A percentile compares a stretch with the other conserved stretches of the same genome.
These are phyloP conservation scores for Boletus rubroflammeus DNA, from an alignment of 768 basidiomycete genomes.

Conservation along the genomic window DNA sequence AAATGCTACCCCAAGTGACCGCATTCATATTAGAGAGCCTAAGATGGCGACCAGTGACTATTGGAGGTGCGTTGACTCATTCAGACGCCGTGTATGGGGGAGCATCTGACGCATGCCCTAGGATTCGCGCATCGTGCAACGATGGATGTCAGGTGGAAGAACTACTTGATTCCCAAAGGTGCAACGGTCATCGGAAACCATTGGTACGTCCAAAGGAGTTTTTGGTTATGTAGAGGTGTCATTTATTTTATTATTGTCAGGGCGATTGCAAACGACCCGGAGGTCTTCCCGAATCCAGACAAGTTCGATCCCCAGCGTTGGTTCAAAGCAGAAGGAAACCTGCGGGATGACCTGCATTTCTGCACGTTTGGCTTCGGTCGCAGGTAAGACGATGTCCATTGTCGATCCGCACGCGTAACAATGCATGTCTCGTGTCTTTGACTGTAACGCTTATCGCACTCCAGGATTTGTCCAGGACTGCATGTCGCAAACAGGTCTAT, in stretches of 20 bases:
- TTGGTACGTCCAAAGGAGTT: not conserved
- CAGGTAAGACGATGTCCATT: conserved; percentile 1
- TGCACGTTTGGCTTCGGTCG: conserved; percentile 10
- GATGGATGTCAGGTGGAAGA: conserved; percentile 1
- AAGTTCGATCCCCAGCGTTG: conserved; percentile 11
- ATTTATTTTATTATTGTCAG: not conserved
- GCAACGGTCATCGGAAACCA: conserved; percentile 12
- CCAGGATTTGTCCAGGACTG: conserved; percentile 28
- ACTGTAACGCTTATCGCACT: not conserved
- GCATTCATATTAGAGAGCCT: conserved; percentile 1
- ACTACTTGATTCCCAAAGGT: conserved; percentile 8
- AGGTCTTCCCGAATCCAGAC: conserved; percentile 9
- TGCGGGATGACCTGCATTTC: conserved; percentile 8
- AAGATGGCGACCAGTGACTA: conserved; percentile 4
- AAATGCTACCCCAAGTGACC: not conserved
- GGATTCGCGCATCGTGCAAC: conserved; percentile 6
- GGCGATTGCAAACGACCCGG: conserved; percentile 12
- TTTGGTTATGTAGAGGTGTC: not conserved
- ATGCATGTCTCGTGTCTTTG: not conserved
- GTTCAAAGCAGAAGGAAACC: not conserved
- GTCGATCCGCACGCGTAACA: too few species aligned
- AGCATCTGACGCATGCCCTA: not conserved
- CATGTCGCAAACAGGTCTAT: conserved; percentile 45
- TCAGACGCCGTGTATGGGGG: not conserved
- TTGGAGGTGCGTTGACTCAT: not conserved